Evolutionary conservation across 768 basidiomycete genomes (phyloP).

Genomic region (Neoboletus brunneissimus): DNA sequence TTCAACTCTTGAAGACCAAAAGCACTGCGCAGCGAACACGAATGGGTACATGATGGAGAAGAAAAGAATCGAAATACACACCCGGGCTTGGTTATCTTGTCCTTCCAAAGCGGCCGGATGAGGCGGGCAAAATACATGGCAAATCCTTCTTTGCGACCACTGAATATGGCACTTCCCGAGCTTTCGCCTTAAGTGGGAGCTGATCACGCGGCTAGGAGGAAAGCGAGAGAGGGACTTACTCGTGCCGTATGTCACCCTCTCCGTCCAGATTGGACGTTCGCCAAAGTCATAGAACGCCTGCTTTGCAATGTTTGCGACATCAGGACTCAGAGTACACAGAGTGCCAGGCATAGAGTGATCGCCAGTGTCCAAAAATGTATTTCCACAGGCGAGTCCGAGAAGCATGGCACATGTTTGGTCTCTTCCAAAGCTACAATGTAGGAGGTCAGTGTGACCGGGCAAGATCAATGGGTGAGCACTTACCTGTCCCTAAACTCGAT

Average conservation of each 20-base stretch:
- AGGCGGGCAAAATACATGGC: conserved; percentile 84
- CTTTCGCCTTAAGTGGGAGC: conserved; percentile 47
- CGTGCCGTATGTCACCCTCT: conserved; percentile 72
- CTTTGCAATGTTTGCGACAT: conserved; percentile 69
- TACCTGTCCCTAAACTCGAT: conserved; percentile 81
- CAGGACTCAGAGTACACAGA: conserved; percentile 53
- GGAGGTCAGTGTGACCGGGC: conserved; percentile 2
- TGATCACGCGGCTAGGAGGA: background rate
- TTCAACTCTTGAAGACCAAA: conserved; percentile 54
- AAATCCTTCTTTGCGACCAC: conserved; percentile 85
- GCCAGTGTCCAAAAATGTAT: conserved; percentile 69
- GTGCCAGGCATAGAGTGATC: conserved; percentile 45
- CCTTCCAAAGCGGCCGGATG: conserved; percentile 84
- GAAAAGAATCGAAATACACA: conserved; percentile 30
- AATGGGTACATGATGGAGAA: background rate
- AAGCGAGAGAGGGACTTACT: conserved; percentile 39
- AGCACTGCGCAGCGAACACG: conserved; percentile 31
- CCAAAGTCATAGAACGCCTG: conserved; percentile 87
- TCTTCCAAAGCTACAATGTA: conserved; percentile 68
- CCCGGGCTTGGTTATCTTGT: conserved; percentile 67
- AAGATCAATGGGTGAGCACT: conserved; percentile 11
- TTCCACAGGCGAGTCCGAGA: conserved; percentile 79
- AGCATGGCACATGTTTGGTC: conserved; percentile 94
- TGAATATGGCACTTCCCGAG: conserved; percentile 75
- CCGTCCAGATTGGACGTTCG: conserved; percentile 79